Percentiles rank a stretch among this genome's conserved stretches.
Conservation (phyloP, 2,329 filamentous ascomycete species). For the Fusarium nematophilum region DNA sequence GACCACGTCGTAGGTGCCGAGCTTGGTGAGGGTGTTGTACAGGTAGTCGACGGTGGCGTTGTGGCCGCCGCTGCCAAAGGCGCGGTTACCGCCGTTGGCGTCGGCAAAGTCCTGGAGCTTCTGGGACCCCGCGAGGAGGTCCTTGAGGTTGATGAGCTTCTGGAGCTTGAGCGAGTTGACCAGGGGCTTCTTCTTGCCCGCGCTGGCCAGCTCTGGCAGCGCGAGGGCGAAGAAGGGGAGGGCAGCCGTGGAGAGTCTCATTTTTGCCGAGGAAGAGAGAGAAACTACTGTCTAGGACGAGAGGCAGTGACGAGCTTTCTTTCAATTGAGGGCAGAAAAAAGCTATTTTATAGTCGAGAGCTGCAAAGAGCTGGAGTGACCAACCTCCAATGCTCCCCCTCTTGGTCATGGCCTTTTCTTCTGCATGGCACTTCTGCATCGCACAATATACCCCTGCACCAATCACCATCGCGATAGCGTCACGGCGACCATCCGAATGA, state of each 20-base stretch:
- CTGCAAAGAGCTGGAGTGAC: not conserved
- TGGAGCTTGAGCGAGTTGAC: slow-evolving; percentile 55
- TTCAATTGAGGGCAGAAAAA: not conserved
- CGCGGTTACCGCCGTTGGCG: slow-evolving; percentile 55
- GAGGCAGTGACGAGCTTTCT: slow-evolving; percentile 15
- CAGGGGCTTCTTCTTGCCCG: slow-evolving; percentile 44
- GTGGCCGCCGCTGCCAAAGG: slow-evolving; percentile 58
- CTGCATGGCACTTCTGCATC: slow-evolving; percentile 31
- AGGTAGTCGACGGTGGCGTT: slow-evolving; percentile 60
- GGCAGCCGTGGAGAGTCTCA: slow-evolving; percentile 38
- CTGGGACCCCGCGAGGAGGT: slow-evolving; percentile 56
- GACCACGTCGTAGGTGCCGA: slow-evolving; percentile 56
- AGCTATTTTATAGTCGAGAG: slow-evolving; percentile 4
- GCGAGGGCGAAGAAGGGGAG: slow-evolving; percentile 43
- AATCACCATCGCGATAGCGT: slow-evolving; percentile 1
- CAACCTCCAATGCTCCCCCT: slow-evolving; percentile 2
- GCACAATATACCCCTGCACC: slow-evolving; percentile 27
- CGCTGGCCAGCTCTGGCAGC: slow-evolving; percentile 37
- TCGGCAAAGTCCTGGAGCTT: slow-evolving; percentile 59
- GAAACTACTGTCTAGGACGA: slow-evolving; percentile 6
- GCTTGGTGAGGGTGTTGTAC: slow-evolving; percentile 52
- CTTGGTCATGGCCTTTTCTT: not conserved
- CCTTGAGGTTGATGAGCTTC: slow-evolving; percentile 52
- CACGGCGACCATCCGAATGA: slow-evolving; percentile 32
- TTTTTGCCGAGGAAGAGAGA: slow-evolving; percentile 19